Conservation (phyloP, 768 basidiomycete genomes). For the Exsudoporus frostii region DNA sequence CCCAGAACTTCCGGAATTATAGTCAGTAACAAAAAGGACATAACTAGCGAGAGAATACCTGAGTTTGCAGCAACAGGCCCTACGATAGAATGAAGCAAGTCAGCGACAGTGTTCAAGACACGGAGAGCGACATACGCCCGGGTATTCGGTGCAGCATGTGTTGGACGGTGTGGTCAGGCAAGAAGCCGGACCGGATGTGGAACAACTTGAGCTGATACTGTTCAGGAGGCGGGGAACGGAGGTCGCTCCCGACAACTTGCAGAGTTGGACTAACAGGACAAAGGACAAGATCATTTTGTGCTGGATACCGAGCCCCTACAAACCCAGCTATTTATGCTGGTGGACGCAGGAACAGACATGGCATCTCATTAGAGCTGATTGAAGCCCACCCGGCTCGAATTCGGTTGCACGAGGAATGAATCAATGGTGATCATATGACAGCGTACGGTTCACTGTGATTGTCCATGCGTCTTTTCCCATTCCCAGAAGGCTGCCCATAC, state of each 20-base stretch:
- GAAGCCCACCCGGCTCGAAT: neutral
- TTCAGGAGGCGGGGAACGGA: slow-evolving; percentile 28
- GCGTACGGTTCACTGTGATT: neutral
- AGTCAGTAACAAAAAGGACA: neutral
- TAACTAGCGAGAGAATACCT: slow-evolving; percentile 30
- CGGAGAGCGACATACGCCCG: slow-evolving; percentile 45
- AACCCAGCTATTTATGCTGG: slow-evolving; percentile 15
- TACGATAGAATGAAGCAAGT: slow-evolving; percentile 21
- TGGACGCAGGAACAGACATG: neutral
- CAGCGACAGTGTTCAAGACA: neutral
- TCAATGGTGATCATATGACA: neutral
- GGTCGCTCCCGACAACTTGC: slow-evolving; percentile 15
- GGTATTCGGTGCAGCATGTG: slow-evolving; percentile 64
- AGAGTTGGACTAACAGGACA: slow-evolving; percentile 19
- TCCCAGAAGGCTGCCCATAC: neutral
- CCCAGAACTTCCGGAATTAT: slow-evolving; percentile 57
- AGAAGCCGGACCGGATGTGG: slow-evolving; percentile 45
- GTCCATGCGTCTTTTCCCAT: neutral
- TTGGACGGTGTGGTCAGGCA: slow-evolving; percentile 48
- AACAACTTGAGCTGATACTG: slow-evolving; percentile 50
- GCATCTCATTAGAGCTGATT: neutral
- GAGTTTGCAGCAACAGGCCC: slow-evolving; percentile 60
- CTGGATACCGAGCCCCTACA: neutral
- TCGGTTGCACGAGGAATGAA: neutral
- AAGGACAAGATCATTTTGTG: slow-evolving; percentile 12